Conservation (phyloP, 2,329 filamentous ascomycete genomes). For the Curvularia eragrostidis region DNA sequence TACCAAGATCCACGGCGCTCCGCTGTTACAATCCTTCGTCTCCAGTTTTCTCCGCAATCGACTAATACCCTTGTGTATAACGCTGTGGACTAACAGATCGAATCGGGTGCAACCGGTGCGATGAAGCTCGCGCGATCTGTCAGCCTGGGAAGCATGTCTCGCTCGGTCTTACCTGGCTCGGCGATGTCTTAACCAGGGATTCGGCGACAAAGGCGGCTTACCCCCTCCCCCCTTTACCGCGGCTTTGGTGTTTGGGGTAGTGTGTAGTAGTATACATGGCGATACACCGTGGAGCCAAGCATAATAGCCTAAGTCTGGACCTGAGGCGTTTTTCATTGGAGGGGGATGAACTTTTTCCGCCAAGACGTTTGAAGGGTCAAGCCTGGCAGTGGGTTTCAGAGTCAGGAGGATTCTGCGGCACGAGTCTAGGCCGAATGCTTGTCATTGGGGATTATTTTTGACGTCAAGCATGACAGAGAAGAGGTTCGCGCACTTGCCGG, state of each 20-base stretch:
- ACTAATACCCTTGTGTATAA: not conserved
- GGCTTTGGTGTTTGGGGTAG: not conserved
- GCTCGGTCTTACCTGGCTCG: not conserved
- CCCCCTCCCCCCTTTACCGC: not conserved
- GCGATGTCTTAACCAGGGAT: not conserved
- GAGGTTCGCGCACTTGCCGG: not conserved
- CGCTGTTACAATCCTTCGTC: not conserved
- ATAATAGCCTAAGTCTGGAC: not conserved
- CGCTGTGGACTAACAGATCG: not conserved
- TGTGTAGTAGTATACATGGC: not conserved
- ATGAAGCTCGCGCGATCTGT: not conserved
- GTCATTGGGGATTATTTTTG: not conserved
- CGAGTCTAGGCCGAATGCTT: not conserved
- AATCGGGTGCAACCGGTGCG: not conserved
- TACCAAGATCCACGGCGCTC: conserved; percentile 2
- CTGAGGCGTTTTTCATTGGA: not conserved
- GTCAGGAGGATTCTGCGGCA: not conserved
- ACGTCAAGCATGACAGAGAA: not conserved
- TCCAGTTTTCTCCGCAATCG: conserved; percentile 2
- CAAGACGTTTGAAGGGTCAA: conserved; percentile 5
- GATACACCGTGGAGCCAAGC: not conserved
- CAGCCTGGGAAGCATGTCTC: not conserved
- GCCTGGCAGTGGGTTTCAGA: not conserved
- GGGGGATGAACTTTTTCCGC: not conserved
- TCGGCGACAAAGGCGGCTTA: not conserved